Percentiles rank a stretch among this genome's conserved stretches.
Conservation (phyloP, 2,329 filamentous ascomycete genomes). For the Monosporascus sp. region DNA sequence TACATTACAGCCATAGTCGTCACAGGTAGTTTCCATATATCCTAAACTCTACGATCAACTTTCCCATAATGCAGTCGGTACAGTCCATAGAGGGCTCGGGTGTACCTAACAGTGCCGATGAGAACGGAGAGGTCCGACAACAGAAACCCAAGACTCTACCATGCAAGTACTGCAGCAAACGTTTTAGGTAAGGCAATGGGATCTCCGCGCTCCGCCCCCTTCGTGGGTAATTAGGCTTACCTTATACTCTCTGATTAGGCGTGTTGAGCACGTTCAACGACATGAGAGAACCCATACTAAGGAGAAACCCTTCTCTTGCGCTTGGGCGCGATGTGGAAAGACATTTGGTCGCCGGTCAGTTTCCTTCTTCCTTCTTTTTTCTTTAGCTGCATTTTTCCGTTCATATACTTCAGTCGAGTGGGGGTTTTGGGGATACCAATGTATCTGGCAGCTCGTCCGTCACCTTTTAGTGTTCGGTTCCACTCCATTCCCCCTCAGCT, state of each 20-base stretch:
- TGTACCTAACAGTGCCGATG: conserved; percentile 34
- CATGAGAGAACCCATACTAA: conserved; percentile 62
- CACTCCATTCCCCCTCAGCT: conserved; percentile 2
- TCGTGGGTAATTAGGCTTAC: conserved; percentile 35
- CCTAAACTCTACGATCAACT: conserved; percentile 23
- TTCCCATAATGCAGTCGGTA: conserved; percentile 44
- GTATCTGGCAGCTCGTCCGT: neutral
- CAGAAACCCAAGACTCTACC: conserved; percentile 58
- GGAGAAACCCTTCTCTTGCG: conserved; percentile 58
- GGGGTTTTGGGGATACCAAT: neutral
- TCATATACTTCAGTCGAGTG: neutral
- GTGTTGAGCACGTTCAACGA: conserved; percentile 59
- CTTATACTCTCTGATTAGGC: conserved; percentile 39
- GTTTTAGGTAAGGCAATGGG: conserved; percentile 48
- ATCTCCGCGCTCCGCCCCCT: conserved; percentile 11
- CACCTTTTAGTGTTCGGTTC: conserved; percentile 8
- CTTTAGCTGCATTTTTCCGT: neutral
- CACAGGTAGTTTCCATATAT: conserved; percentile 24
- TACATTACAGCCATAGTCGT: conserved; percentile 29
- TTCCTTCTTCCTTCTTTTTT: conserved; percentile 5
- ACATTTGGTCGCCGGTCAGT: conserved; percentile 57
- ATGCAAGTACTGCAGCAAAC: conserved; percentile 59
- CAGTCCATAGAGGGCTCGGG: conserved; percentile 46
- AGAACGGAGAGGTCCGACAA: conserved; percentile 46
- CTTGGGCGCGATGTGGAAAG: conserved; percentile 56